Conservation (phyloP, 306 rosid genomes). For the Begonia loranthoides region DNA sequence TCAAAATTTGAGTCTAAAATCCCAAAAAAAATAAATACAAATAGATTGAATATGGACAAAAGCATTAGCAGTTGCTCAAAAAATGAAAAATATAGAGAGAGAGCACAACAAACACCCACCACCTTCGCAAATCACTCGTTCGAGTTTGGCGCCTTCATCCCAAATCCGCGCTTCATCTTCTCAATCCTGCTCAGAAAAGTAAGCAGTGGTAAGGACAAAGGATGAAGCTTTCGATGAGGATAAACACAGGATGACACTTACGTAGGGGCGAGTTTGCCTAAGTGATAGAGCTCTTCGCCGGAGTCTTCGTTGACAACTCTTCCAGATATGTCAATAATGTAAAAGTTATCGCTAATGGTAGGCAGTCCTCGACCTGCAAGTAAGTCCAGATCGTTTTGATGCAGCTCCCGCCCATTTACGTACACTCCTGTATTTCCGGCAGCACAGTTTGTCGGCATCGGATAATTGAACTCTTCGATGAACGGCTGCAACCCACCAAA, state of each 20-base stretch:
- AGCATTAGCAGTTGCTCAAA: no score
- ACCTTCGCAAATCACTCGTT: no score
- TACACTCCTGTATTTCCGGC: constrained; percentile 35
- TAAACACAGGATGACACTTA: constrained; percentile 20
- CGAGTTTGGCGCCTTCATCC: constrained; percentile 31
- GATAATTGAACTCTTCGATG: constrained; percentile 36
- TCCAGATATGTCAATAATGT: constrained; percentile 27
- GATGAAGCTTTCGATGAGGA: no score
- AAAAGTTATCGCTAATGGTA: constrained; percentile 19
- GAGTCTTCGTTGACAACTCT: constrained; percentile 28
- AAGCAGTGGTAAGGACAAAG: no score
- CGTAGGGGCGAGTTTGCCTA: constrained; percentile 45
- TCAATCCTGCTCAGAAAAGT: constrained; percentile 20
- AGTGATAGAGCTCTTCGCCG: constrained; percentile 19
- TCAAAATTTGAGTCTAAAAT: no score
- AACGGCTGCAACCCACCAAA: constrained; percentile 22
- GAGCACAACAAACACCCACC: no score
- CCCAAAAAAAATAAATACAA: no score
- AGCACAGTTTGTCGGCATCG: constrained; percentile 31
- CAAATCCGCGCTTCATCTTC: constrained; percentile 31
- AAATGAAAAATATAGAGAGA: no score
- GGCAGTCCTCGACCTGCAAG: constrained; percentile 34
- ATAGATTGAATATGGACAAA: no score
- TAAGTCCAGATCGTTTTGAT: constrained; percentile 35
- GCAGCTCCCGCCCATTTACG: constrained; percentile 35